Conservation (phyloP, 2,329 filamentous ascomycete species). For the Alternaria metachromatica region DNA sequence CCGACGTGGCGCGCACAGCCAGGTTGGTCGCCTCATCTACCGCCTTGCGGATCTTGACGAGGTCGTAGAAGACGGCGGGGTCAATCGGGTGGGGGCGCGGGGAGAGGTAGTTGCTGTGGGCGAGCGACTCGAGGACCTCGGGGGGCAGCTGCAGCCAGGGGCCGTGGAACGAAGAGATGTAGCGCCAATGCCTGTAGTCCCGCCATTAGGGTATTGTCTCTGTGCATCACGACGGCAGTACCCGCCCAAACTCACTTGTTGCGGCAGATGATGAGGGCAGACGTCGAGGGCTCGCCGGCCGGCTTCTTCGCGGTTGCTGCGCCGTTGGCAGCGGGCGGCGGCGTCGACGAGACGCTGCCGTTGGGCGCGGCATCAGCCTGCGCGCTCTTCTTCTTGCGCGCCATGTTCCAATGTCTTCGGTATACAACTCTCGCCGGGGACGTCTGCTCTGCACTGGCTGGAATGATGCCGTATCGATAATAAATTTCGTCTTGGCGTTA, state of each 20-base stretch:
- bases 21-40: conserved; percentile 82
- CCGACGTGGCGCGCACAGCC: conserved; percentile 77
- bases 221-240: conserved; percentile 9
- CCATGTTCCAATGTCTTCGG: conserved; percentile 27
- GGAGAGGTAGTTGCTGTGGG: conserved; percentile 79
- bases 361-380: conserved; percentile 24
- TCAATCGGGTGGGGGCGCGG: conserved; percentile 79
- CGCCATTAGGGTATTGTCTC: conserved; percentile 16
- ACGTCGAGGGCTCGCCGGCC: conserved; percentile 22
- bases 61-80: conserved; percentile 80
- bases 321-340: conserved; percentile 8
- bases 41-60: conserved; percentile 79
- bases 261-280: conserved; percentile 51
- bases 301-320: conserved; percentile 10
- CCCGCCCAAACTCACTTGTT: conserved; percentile 50
- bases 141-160: conserved; percentile 82
- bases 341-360: conserved; percentile 18
- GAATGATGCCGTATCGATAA: conserved; percentile 14
- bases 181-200: conserved; percentile 74
- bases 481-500: conserved; percentile 28
- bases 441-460: conserved; percentile 11
- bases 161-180: conserved; percentile 83
- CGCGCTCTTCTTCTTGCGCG: conserved; percentile 45
- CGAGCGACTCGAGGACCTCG: conserved; percentile 79
- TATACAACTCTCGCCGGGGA: conserved; percentile 1